phyloP scores from a whole-genome alignment of 805 yeast species.

The Candida cerambycidarum region DNA sequence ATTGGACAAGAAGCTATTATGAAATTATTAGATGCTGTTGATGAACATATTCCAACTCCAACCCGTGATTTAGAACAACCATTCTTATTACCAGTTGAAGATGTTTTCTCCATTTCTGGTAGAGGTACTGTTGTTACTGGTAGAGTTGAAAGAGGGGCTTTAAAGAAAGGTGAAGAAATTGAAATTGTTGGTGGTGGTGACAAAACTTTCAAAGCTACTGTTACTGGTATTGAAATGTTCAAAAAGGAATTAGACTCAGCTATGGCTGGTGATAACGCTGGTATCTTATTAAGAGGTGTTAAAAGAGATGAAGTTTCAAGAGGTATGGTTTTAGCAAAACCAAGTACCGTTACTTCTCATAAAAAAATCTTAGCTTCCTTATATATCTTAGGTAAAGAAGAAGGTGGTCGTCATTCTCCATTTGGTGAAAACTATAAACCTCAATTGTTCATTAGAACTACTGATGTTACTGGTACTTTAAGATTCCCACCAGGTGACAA shows the following conservation, averaged over 20 bases:
- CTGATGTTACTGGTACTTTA: constrained; percentile 88
- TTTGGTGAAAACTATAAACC: constrained; percentile 98
- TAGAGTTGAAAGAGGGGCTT: constrained; percentile 96
- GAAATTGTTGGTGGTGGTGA: constrained; percentile 93
- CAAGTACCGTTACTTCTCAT: constrained; percentile 89
- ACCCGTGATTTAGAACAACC: constrained; percentile 93
- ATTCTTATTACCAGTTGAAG: constrained; percentile 96
- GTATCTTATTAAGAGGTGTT: constrained; percentile 95
- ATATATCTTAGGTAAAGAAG: constrained; percentile 91
- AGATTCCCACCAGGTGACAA: constrained; percentile 77
- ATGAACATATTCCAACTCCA: constrained; percentile 95
- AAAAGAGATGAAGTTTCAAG: constrained; percentile 95
- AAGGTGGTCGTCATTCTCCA: constrained; percentile 99
- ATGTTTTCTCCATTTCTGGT: constrained; percentile 96
- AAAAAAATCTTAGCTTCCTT: constrained; percentile 90
- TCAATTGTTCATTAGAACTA: constrained; percentile 94
- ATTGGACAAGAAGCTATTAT: constrained; percentile 85
- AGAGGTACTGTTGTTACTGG: constrained; percentile 99
- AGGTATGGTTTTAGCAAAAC: constrained; percentile 97
- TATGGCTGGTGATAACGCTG: constrained; percentile 99
- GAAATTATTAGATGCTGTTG: constrained; percentile 88
- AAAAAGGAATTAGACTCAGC: constrained; percentile 97
- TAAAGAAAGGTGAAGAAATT: constrained; percentile 97
- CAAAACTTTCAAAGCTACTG: constrained; percentile 86
- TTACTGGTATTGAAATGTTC: constrained; percentile 99